These are phyloP conservation scores for Plantago elongata DNA, from an alignment of 257 asterid genomes.

Conservation along the genomic window DNA sequence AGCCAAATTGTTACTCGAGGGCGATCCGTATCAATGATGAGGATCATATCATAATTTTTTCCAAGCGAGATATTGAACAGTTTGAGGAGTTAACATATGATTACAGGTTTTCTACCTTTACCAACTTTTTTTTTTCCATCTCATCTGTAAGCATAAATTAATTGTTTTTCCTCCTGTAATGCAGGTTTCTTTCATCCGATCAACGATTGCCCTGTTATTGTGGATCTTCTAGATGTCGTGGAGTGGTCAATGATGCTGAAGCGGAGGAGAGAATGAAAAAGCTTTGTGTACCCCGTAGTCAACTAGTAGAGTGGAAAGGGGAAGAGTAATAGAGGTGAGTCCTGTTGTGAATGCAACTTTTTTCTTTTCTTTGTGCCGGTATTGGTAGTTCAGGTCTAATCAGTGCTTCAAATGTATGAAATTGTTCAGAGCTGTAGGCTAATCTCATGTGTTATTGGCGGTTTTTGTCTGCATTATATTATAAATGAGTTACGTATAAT, in stretches of 20 bases:
- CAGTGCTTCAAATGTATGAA: too few species aligned
- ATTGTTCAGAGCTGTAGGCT: too few species aligned
- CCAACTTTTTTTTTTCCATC: conserved; percentile 8
- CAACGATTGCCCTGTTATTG: conserved; percentile 84
- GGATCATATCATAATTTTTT: conserved; percentile 86
- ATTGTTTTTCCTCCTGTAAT: conserved; percentile 17
- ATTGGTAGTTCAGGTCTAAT: too few species aligned
- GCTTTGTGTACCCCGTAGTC: conserved; percentile 52
- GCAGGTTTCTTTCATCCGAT: conserved; percentile 75
- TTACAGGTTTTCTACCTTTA: conserved; percentile 62
- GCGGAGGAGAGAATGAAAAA: conserved; percentile 71
- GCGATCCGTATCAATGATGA: conserved; percentile 59
- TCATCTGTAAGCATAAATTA: conserved; percentile 6
- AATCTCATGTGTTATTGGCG: too few species aligned
- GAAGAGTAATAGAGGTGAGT: conserved; percentile 60
- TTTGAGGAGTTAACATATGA: conserved; percentile 95
- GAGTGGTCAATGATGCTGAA: conserved; percentile 85
- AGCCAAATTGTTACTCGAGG: conserved; percentile 98
- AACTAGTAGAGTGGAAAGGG: conserved; percentile 75
- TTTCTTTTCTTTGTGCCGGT: not conserved
- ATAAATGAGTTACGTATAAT: too few species aligned
- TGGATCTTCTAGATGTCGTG: conserved; percentile 86
- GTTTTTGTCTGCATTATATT: too few species aligned
- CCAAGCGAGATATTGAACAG: conserved; percentile 80
- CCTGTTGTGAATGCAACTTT: conserved; percentile 4